These are phyloP conservation scores for Amoebophrya sp. DNA, from an alignment of 169 alveolate genomes.

Conservation along the genomic window DNA sequence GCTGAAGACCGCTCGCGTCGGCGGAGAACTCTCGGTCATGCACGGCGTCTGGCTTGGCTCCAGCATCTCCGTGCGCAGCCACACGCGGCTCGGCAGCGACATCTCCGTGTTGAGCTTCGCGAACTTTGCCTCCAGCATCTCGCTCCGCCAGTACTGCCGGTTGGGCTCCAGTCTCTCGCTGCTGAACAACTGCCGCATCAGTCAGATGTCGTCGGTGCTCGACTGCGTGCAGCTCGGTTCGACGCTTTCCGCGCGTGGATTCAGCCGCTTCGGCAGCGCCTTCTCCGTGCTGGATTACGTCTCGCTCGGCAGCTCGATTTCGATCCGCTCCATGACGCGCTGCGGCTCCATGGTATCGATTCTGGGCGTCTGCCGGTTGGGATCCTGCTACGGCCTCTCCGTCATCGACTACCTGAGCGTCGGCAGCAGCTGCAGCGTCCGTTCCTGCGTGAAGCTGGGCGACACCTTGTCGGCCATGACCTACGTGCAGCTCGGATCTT, in stretches of 20 bases:
- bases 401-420: background rate
- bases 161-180: background rate
- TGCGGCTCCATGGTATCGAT: background rate
- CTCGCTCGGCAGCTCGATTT: background rate
- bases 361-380: background rate
- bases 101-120: background rate
- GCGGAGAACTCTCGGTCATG: background rate
- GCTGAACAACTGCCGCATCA: background rate
- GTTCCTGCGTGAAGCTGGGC: background rate
- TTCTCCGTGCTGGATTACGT: background rate
- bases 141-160: background rate
- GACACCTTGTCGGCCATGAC: background rate
- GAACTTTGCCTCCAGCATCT: background rate
- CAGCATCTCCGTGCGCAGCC: constrained; percentile 3
- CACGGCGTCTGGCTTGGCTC: background rate
- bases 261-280: background rate
- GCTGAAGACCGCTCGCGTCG: background rate
- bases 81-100: background rate
- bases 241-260: background rate
- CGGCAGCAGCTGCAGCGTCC: background rate
- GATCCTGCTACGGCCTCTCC: background rate
- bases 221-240: background rate
- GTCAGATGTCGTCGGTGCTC: background rate
- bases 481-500: background rate
- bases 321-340: background rate